Evolutionary conservation across 2,329 filamentous ascomycete species (phyloP), one percentile per base, ranked within the genome.

Genomic region (Cryphonectria radicalis): DNA sequence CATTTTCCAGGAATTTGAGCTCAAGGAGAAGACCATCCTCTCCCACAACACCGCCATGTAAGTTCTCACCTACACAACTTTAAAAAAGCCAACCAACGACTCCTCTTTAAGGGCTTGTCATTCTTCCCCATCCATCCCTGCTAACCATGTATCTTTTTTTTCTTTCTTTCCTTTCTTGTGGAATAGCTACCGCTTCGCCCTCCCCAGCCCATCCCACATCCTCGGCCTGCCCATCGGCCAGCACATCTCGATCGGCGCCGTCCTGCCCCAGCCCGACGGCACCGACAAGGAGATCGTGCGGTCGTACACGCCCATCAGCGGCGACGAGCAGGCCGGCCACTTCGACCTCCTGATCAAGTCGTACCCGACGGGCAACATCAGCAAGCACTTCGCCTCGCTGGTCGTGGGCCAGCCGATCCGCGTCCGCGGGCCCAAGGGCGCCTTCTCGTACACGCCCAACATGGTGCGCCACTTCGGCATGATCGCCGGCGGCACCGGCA

Each of bases 11-110:
- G 89, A 97, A 71, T 98, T 98, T 80, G 91, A 93, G 81, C 91
- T 99, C 77, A 91, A 92, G 82, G 93, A 98, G 83, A 98, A 98
- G 89, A 98, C 92, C 19, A 88, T 97, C 75, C 91, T 98, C 78
- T 97, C 95, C 43, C 96, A 98, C 89, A 99, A 99, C 87, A 95
- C 97, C 73, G 95, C 95, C 82, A 97, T 99, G 92, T 94, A 84
- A 79, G 88, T 82, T 59, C 7, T 42, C 46, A 43, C 70, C 53
- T n/a, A 25, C 10, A 3, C 53, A 57, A 57, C 53, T n/a, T n/a
- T 28, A 17, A 4, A 28, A 28, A 28, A 57, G 10, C 25, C 70
- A n/a, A n/a, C 63, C 63, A 73, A 19, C 22, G 10, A 40, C 37
- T 40, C 25, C 55, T 25, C 7, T 4, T 4, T 28, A 14, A 4